A percentile compares a stretch with the other conserved stretches of the same genome.
phyloP scores from a whole-genome alignment of 371 early-diverging fungal species.

The Cokeromyces recurvatus region DNA sequence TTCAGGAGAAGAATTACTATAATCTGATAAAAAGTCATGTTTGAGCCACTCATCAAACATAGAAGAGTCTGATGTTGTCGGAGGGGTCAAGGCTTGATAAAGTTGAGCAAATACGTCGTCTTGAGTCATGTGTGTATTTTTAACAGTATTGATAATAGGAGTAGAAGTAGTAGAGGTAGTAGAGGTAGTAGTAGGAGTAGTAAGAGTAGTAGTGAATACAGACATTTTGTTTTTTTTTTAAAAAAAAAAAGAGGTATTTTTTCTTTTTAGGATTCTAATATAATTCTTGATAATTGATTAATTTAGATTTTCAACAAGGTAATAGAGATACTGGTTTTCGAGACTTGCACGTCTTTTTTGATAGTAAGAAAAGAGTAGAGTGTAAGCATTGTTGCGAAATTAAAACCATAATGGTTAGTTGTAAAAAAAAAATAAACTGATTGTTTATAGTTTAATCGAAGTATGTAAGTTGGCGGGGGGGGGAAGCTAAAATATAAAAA shows the following conservation, averaged over 20 bases:
- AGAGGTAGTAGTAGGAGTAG: conserved; percentile 9
- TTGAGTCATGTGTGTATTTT: too few relatives aligned
- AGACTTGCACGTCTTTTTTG: conserved; percentile 29
- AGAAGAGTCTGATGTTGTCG: conserved; percentile 10
- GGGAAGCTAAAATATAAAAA: too few relatives aligned
- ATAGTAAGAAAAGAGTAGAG: conserved; percentile 3
- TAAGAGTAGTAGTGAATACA: too few relatives aligned
- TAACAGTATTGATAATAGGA: too few relatives aligned
- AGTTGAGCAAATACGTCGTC: conserved; percentile 32
- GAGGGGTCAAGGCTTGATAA: conserved; percentile 24
- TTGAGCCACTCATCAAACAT: conserved; percentile 30
- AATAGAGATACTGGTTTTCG: conserved; percentile 18
- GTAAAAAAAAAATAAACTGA: neutral
- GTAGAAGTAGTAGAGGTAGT: too few relatives aligned
- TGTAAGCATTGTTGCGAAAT: conserved; percentile 22
- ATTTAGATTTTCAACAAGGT: conserved; percentile 9
- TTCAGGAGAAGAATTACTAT: conserved; percentile 21
- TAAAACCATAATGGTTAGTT: conserved; percentile 19
- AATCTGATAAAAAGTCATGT: conserved; percentile 21
- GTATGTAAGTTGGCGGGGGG: too few relatives aligned
- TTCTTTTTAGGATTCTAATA: neutral
- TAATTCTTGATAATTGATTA: neutral
- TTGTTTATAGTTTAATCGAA: conserved; percentile 9
- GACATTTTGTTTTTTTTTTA: too few relatives aligned
- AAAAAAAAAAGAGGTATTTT: conserved; percentile 12